Percentiles rank a stretch among this genome's conserved stretches.
phyloP scores from a whole-genome alignment of 805 yeast species.

The Suhomyces tanzawaensis region DNA sequence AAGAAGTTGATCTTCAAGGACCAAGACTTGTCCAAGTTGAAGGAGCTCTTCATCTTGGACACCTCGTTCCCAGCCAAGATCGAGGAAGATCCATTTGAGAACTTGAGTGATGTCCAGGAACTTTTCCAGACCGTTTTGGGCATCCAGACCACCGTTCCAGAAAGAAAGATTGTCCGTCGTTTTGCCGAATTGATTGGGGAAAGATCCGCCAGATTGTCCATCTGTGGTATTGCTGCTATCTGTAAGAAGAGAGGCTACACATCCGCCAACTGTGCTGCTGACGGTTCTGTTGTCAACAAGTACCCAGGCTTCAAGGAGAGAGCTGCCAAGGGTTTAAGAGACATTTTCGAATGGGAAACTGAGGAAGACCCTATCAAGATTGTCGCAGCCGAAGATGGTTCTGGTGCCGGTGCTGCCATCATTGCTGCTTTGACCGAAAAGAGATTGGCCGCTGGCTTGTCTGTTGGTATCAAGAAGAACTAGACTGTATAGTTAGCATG shows the following conservation, averaged over 20 bases:
- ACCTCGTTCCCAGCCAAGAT: conserved; percentile 84
- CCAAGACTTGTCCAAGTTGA: conserved; percentile 66
- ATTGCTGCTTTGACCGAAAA: conserved; percentile 92
- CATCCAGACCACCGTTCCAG: conserved; percentile 67
- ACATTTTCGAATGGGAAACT: conserved; percentile 76
- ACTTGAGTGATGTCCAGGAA: conserved; percentile 70
- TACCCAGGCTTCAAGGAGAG: conserved; percentile 90
- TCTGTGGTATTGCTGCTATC: conserved; percentile 94
- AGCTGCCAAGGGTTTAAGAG: conserved; percentile 84
- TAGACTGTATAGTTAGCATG: not conserved
- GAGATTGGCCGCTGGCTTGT: conserved; percentile 68
- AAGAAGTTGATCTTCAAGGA: conserved; percentile 61
- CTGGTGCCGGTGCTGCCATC: conserved; percentile 98
- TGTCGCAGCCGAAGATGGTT: conserved; percentile 96
- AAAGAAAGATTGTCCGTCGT: conserved; percentile 78
- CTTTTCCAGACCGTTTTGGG: conserved; percentile 59
- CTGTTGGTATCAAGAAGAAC: conserved; percentile 49
- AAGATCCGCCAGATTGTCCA: conserved; percentile 87
- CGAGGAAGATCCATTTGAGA: conserved; percentile 87
- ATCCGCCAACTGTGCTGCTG: conserved; percentile 90
- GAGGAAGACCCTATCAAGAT: conserved; percentile 77
- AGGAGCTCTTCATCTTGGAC: conserved; percentile 72
- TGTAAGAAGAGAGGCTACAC: conserved; percentile 78
- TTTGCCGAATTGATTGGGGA: conserved; percentile 86
- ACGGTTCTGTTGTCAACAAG: conserved; percentile 92